Evolutionary conservation across 192 early-diverging fungal species (phyloP), one percentile per base, ranked within the genome.

Genomic region (Chytriomyces sp.): DNA sequence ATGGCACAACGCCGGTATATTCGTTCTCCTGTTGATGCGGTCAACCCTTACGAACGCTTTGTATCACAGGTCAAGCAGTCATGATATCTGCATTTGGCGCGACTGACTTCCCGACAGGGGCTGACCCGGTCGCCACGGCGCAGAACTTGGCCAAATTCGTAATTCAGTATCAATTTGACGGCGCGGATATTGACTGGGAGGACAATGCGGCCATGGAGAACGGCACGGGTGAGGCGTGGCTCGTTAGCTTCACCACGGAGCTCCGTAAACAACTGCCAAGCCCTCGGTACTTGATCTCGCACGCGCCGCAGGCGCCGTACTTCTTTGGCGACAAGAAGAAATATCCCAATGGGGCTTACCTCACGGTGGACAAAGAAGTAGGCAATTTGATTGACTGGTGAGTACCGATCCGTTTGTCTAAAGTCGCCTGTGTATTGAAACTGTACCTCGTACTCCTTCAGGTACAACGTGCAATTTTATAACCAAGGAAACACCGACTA

Each of bases 131-230:
- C 8, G 70, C 66, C 2, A 52, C 64, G 22, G 77, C 77, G 1
- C 26, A 53, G 17, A 78, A 78, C 8, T 58, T 78, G 22, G 77
- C 77, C 22, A 63, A 60, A 39, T 63, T 71, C 34, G 74, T 78
- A 39, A 78, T 72, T 59, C 32, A 59, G n/a, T 64, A 78, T 36
- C 66, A 63, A n/a, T 59, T 78, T 49, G 77, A 78, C 65, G 77
- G 77, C 32, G 74, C 75, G n/a, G 77, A 78, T 54, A 78, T 78
- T 28, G 77, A 78, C 40, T 78, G 66, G 66, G 77, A 78, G 76
- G 77, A 78, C 40, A 78, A 78, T 58, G 64, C 49, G 17, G 77
- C 77, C 22, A 71, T 78, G 76, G 64, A 76, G 44, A 68, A 37
- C 8, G 77, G 77, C 19, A 72, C 77, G 25, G 77, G 66, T 28